Evolutionary conservation across 331 rosid genomes (phyloP).

Genomic region (Arachis monticola): DNA sequence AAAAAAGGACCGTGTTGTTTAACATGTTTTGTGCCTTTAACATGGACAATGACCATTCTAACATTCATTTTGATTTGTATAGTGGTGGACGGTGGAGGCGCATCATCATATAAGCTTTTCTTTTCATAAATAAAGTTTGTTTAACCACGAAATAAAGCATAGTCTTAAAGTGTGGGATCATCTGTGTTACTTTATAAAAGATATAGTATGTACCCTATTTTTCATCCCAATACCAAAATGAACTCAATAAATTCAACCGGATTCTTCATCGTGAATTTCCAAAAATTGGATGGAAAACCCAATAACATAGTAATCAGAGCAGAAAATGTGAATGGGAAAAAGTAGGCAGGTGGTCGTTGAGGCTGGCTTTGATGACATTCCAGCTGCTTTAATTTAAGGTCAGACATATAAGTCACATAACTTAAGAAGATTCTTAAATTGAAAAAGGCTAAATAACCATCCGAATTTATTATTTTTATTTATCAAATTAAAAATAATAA

Average conservation of each 20-base stretch:
- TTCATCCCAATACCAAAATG: no score
- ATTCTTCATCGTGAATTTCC: neutral
- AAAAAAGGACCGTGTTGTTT: no score
- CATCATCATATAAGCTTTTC: neutral
- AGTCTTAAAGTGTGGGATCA: neutral
- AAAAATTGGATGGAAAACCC: neutral
- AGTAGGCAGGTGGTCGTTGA: neutral
- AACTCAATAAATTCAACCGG: neutral
- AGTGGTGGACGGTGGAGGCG: neutral
- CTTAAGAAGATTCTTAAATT: no score
- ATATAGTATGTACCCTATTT: no score
- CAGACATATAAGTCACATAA: neutral
- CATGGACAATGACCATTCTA: neutral
- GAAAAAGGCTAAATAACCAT: no score
- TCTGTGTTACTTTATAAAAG: neutral
- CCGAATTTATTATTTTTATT: no score
- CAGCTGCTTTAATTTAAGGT: neutral
- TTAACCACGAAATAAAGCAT: neutral
- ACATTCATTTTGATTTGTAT: neutral
- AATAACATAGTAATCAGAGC: neutral
- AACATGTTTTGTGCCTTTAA: neutral
- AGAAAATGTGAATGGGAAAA: neutral
- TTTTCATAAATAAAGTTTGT: neutral
- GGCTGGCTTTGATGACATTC: conserved; percentile 21
- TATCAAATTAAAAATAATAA: no score